A percentile compares a stretch with the other conserved stretches of the same genome.
Evolutionary conservation across 1,139 yeast species (phyloP).

Genomic region (Pichia sp.): DNA sequence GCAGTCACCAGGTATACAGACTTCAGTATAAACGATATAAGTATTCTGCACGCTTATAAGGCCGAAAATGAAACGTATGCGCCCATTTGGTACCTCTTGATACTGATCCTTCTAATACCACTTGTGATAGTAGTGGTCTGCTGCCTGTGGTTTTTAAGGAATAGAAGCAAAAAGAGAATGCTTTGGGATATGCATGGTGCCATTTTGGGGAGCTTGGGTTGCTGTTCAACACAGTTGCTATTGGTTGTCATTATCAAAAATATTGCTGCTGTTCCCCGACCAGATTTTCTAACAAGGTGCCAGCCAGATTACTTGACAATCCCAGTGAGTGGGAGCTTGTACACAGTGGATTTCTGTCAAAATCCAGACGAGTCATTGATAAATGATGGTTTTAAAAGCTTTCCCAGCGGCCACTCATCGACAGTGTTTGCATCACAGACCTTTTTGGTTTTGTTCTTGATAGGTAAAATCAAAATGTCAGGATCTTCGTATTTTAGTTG

Average conservation of each 20-base stretch:
- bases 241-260: slow-evolving; percentile 44
- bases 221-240: slow-evolving; percentile 39
- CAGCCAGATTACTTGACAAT: slow-evolving; percentile 28
- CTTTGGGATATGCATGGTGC: slow-evolving; percentile 43
- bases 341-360: slow-evolving; percentile 37
- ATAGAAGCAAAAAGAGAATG: slow-evolving; percentile 30
- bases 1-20: slow-evolving; percentile 41
- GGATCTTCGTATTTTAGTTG: slow-evolving; percentile 36
- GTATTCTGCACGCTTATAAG: slow-evolving; percentile 35
- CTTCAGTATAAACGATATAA: slow-evolving; percentile 37
- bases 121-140: slow-evolving; percentile 31
- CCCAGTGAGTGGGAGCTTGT: slow-evolving; percentile 26
- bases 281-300: slow-evolving; percentile 45
- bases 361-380: slow-evolving; percentile 32
- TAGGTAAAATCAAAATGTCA: slow-evolving; percentile 38
- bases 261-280: slow-evolving; percentile 44
- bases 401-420: slow-evolving; percentile 52
- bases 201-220: slow-evolving; percentile 38
- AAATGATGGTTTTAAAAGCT: slow-evolving; percentile 46
- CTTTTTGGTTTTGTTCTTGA: slow-evolving; percentile 37
- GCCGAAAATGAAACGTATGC: slow-evolving; percentile 36
- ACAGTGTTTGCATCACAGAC: slow-evolving; percentile 45
- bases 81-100: slow-evolving; percentile 34
- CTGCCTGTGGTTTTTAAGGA: slow-evolving; percentile 20
- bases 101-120: slow-evolving; percentile 35